Conservation (phyloP, 2,329 filamentous ascomycete genomes). For the Diaporthe citri region DNA sequence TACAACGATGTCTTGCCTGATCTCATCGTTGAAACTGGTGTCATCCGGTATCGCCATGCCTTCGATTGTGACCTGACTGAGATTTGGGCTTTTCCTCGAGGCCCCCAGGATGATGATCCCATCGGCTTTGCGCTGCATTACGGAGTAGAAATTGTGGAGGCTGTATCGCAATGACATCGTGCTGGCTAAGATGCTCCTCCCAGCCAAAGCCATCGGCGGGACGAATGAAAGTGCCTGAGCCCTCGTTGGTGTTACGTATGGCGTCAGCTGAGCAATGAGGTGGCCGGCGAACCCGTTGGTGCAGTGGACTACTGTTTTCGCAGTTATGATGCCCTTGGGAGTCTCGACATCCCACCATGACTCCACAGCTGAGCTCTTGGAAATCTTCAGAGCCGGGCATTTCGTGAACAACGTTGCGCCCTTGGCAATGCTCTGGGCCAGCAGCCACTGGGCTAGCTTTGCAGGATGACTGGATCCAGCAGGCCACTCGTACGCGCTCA, state of each 20-base stretch:
- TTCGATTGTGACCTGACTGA: conserved; percentile 48
- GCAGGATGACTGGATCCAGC: conserved; percentile 63
- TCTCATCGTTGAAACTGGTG: conserved; percentile 53
- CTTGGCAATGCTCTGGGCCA: conserved; percentile 51
- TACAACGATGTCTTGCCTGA: conserved; percentile 52
- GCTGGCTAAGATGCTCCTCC: conserved; percentile 48
- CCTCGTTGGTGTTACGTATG: conserved; percentile 56
- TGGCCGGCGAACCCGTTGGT: conserved; percentile 56
- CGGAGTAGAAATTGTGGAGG: conserved; percentile 61
- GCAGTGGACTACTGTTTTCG: conserved; percentile 52
- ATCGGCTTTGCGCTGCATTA: conserved; percentile 59
- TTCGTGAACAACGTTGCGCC: conserved; percentile 58
- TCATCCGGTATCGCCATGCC: conserved; percentile 54
- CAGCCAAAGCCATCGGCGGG: conserved; percentile 53
- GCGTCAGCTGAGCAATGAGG: conserved; percentile 51
- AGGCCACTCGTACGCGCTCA: conserved; percentile 65
- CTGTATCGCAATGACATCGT: conserved; percentile 61
- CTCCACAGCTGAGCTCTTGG: conserved; percentile 40
- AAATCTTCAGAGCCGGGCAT: conserved; percentile 52
- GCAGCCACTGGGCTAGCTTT: conserved; percentile 62
- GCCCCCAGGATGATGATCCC: conserved; percentile 58
- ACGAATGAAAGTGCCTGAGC: conserved; percentile 59
- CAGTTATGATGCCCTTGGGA: conserved; percentile 48
- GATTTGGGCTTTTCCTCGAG: conserved; percentile 55
- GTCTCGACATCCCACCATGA: conserved; percentile 51